Evolutionary conservation across 306 rosid species (phyloP).

Genomic region (Acacia melanoxylon): DNA sequence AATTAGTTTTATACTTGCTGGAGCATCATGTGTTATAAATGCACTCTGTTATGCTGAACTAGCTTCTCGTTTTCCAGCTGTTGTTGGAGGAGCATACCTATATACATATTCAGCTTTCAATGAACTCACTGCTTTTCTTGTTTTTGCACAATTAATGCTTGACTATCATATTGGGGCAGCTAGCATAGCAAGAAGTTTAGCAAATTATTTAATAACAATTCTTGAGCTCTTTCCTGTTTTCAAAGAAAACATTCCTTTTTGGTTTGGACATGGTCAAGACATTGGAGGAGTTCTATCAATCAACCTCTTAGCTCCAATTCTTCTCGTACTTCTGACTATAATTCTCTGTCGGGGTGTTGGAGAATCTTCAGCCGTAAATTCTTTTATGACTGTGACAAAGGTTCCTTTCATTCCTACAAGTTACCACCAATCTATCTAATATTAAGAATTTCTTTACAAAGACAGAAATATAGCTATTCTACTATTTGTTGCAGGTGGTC

Average conservation of each 20-base stretch:
- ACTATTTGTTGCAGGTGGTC: constrained; percentile 59
- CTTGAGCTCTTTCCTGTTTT: constrained; percentile 82
- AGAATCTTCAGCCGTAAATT: constrained; percentile 79
- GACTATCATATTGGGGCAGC: constrained; percentile 99
- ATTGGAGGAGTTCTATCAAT: constrained; percentile 77
- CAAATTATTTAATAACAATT: constrained; percentile 69
- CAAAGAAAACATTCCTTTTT: constrained; percentile 71
- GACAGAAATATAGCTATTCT: constrained; percentile 22
- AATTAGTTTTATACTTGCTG: constrained; percentile 78
- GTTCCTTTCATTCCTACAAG: constrained; percentile 41
- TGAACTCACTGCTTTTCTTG: constrained; percentile 95
- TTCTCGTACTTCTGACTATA: constrained; percentile 67
- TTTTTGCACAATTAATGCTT: constrained; percentile 86
- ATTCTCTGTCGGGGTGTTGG: constrained; percentile 82
- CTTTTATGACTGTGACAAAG: constrained; percentile 85
- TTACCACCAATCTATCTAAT: background rate
- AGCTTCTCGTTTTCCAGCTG: constrained; percentile 89
- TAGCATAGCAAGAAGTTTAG: constrained; percentile 93
- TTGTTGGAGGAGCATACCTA: constrained; percentile 93
- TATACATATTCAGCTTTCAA: constrained; percentile 92
- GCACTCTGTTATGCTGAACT: constrained; percentile 96
- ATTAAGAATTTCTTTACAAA: constrained; percentile 11
- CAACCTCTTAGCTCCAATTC: constrained; percentile 85
- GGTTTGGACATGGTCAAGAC: constrained; percentile 90
- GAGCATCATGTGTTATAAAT: constrained; percentile 84